A percentile compares a stretch with the other conserved stretches of the same genome.
phyloP scores from a whole-genome alignment of 345 rosid genomes.

The Dipteronia sinensis region DNA sequence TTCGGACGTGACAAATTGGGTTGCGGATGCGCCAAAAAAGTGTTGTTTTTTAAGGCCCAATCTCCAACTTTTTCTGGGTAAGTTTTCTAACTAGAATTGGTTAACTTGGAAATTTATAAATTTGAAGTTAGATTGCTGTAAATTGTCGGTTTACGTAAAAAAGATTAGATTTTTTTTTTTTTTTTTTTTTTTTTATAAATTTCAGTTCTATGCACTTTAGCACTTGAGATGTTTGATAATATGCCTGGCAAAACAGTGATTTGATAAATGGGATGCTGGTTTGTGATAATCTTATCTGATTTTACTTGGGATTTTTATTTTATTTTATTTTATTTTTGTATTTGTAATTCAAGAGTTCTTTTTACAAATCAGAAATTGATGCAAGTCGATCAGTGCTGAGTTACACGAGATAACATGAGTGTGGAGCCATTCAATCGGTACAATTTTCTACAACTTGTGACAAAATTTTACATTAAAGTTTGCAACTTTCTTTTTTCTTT shows the following conservation, averaged over 20 bases:
- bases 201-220: neutral
- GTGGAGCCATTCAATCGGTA: constrained; percentile 55
- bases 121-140: neutral
- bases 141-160: neutral
- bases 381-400: neutral
- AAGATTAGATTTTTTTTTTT: neutral
- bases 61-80: neutral
- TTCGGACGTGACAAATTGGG: neutral
- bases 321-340: no score
- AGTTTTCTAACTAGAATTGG: neutral
- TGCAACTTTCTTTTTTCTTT: neutral
- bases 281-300: neutral
- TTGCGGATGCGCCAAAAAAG: neutral
- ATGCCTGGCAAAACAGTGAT: neutral
- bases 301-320: no score
- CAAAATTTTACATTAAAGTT: neutral
- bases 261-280: neutral
- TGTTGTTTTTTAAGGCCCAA: neutral
- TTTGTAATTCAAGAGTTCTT: neutral
- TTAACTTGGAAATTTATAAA: neutral
- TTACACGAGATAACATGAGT: constrained; percentile 27
- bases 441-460: neutral
- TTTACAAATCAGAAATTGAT: neutral
- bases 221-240: neutral
- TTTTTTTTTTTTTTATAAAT: no score